Evolutionary conservation across 495 filamentous ascomycete genomes (phyloP).

Genomic region (Tirmania nivea): DNA sequence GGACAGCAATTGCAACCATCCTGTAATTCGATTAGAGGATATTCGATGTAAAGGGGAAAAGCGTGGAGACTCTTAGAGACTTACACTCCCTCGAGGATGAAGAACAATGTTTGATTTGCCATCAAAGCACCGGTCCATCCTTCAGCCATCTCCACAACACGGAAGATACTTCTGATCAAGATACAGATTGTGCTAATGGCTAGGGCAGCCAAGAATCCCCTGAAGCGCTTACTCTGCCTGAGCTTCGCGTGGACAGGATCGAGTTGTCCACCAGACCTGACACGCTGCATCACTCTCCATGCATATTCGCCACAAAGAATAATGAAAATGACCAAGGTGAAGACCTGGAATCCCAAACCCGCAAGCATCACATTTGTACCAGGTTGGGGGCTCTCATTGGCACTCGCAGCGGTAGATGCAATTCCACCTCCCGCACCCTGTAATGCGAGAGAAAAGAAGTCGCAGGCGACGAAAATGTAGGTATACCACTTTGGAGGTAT

Average conservation of each 20-base stretch:
- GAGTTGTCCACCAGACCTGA: not conserved
- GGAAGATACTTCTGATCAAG: constrained; percentile 38
- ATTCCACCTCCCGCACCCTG: constrained; percentile 42
- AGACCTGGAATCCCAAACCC: constrained; percentile 36
- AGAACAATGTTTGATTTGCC: constrained; percentile 37
- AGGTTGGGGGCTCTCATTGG: constrained; percentile 11
- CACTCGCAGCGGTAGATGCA: constrained; percentile 28
- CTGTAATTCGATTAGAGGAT: not conserved
- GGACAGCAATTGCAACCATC: constrained; percentile 39
- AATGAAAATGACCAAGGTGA: constrained; percentile 32
- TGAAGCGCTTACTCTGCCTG: constrained; percentile 18
- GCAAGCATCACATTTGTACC: constrained; percentile 49
- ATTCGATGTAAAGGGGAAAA: not conserved
- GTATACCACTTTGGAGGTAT: constrained; percentile 34
- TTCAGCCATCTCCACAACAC: constrained; percentile 40
- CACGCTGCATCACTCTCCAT: constrained; percentile 16
- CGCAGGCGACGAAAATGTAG: constrained; percentile 36
- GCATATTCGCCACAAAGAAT: constrained; percentile 29
- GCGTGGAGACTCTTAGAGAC: constrained; percentile 34
- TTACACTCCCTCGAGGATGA: constrained; percentile 54
- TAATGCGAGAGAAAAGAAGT: constrained; percentile 38
- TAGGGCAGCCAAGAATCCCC: constrained; percentile 24
- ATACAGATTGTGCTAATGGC: constrained; percentile 33
- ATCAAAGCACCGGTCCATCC: constrained; percentile 39
- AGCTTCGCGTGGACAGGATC: constrained; percentile 16